These are phyloP conservation scores for Alternaria brassicae DNA, from an alignment of 2,329 filamentous ascomycete species.

Conservation along the genomic window DNA sequence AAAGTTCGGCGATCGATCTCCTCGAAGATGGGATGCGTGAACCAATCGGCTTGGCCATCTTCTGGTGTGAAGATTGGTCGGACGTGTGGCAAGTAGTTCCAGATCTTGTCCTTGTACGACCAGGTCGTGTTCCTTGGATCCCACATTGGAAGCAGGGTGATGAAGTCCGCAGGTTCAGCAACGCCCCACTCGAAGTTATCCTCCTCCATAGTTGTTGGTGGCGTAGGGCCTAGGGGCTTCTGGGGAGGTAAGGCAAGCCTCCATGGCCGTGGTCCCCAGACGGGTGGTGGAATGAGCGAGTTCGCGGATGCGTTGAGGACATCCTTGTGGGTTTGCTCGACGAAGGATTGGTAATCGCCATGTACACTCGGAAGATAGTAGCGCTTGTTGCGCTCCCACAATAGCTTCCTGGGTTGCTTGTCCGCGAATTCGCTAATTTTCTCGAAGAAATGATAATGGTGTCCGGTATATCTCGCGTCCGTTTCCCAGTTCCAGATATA, in stretches of 20 bases:
- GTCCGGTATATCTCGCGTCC: conserved; percentile 78
- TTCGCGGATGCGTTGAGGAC: conserved; percentile 50
- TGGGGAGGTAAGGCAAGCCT: conserved; percentile 63
- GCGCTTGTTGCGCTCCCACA: conserved; percentile 65
- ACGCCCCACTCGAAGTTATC: conserved; percentile 88
- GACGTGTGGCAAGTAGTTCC: conserved; percentile 58
- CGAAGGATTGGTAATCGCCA: conserved; percentile 57
- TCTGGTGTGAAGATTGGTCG: conserved; percentile 88
- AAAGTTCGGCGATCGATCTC: conserved; percentile 74
- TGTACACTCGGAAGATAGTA: conserved; percentile 63
- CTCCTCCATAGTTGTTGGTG: conserved; percentile 75
- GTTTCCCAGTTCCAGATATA: conserved; percentile 88
- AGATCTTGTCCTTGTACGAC: conserved; percentile 61
- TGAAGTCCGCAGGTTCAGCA: conserved; percentile 87
- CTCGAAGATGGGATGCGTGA: conserved; percentile 58
- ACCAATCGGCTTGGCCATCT: conserved; percentile 67
- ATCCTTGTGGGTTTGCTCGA: conserved; percentile 52
- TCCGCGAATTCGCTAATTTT: conserved; percentile 64
- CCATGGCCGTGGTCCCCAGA: conserved; percentile 86
- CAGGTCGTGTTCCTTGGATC: conserved; percentile 88
- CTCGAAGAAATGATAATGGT: conserved; percentile 80
- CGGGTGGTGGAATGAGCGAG: conserved; percentile 60
- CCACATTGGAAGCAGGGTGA: conserved; percentile 91
- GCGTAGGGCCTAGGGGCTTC: conserved; percentile 77
- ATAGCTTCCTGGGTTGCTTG: conserved; percentile 63